phyloP scores from a whole-genome alignment of 441 rosid genomes.

The Manihot esculenta region DNA sequence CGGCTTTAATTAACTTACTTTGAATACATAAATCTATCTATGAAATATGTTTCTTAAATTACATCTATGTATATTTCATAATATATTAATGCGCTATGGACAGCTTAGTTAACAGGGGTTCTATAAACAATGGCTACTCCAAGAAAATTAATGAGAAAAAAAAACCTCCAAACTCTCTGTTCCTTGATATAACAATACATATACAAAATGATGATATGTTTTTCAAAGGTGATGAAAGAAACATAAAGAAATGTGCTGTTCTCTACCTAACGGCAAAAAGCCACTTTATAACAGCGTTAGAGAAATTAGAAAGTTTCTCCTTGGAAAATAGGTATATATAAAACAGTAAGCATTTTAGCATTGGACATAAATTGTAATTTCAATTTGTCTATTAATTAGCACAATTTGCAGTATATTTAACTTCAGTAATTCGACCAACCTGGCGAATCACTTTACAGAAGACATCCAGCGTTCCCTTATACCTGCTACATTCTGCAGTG shows the following conservation, averaged over 20 bases:
- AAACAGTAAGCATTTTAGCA: not conserved
- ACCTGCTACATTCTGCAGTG: constrained; percentile 78
- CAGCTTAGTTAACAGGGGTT: not conserved
- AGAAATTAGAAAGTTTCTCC: not conserved
- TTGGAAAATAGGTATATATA: not conserved
- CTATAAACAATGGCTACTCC: too few relatives aligned
- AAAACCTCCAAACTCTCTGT: not conserved
- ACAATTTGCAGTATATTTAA: not conserved
- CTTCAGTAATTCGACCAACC: constrained; percentile 42
- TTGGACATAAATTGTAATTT: not conserved
- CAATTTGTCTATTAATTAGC: not conserved
- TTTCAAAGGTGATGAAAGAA: not conserved
- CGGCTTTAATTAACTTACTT: not conserved
- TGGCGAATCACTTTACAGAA: constrained; percentile 76
- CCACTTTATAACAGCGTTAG: not conserved
- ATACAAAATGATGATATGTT: not conserved
- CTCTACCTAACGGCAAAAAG: not conserved
- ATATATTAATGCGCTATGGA: not conserved
- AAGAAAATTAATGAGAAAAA: constrained; percentile 4
- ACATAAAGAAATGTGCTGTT: not conserved
- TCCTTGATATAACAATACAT: not conserved
- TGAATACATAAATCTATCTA: not conserved
- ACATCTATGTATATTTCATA: not conserved
- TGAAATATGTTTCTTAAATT: not conserved
- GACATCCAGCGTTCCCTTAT: constrained; percentile 89